Base-by-base conservation (phyloP, 1,284 basidiomycete genomes). In the Moesziomyces sp. region DNA sequence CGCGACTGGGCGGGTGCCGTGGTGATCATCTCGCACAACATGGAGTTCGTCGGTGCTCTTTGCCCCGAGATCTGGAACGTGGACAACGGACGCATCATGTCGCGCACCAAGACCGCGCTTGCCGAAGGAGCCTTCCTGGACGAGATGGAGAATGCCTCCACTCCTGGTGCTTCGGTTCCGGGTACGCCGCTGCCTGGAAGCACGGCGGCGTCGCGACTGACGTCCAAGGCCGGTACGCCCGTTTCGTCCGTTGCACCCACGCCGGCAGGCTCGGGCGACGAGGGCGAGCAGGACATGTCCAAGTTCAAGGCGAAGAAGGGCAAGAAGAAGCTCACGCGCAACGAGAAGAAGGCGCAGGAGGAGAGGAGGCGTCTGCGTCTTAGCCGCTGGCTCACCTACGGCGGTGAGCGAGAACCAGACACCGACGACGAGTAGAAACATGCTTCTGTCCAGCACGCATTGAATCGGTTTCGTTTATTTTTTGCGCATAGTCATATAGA, bases 1-100 rank as follows among this genome's bases (percentile, higher is more conserved):
- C 91, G 91, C 77, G 93, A 97, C 79, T 99, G 95, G 95, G 90
- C 90, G 64, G 95, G 95, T 73, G 96, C 94, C 43, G 94, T 98
- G 55, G 92, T 96, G 79, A 97, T 97, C 86, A 97, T 98, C 84
- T 97, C 94, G 59, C 95, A 97, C 87, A 96, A 96, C 86, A 80
- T 78, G 74, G 83, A 85, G 65, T 84, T 83, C 59, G 78, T 85
- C 21, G 69, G 63, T 44, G 79, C 81, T 23, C 66, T 85, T 13
- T 84, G 83, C 74, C 79, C 84, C 28, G 86, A 86, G 91, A 89
- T 94, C 82, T 88, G 88, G 88, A 62, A 85, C 72, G 87, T 86
- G 70, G 91, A 93, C 55, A 88, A 84, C 40, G 94, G 94, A 38
- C 88, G 88, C 26, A 89, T 99, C 85, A 91, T 90, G 21, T 92